A percentile compares a stretch with the other conserved stretches of the same genome.
Conservation (phyloP, 805 yeast genomes). For the Starmerella apicola region DNA sequence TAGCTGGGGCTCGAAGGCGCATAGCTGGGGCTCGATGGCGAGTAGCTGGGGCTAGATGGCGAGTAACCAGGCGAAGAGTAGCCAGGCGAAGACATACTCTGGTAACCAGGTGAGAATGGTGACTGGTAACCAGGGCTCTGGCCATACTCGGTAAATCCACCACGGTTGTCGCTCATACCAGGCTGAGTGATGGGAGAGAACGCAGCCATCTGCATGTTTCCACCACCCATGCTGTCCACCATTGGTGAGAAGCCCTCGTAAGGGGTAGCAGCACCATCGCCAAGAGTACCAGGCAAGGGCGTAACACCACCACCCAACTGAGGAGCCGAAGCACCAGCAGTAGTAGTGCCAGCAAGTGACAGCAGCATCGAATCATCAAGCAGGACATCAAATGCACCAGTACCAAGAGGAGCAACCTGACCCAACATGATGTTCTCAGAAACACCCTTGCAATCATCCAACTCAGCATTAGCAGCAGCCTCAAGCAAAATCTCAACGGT, state of each 20-base stretch:
- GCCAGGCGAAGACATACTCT: constrained; percentile 58
- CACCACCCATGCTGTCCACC: constrained; percentile 22
- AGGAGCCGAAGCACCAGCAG: constrained; percentile 26
- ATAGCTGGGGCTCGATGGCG: constrained; percentile 58
- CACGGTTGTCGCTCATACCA: constrained; percentile 66
- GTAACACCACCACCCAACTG: constrained; percentile 32
- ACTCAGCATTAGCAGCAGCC: constrained; percentile 96
- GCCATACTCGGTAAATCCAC: constrained; percentile 82
- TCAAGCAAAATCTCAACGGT: constrained; percentile 95
- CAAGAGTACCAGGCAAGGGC: constrained; percentile 20
- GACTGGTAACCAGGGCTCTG: constrained; percentile 26
- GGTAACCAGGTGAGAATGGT: constrained; percentile 39
- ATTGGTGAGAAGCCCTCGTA: constrained; percentile 56
- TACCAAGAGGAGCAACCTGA: constrained; percentile 97
- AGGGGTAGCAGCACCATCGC: constrained; percentile 83
- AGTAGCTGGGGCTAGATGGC: constrained; percentile 47
- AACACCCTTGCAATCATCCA: constrained; percentile 97
- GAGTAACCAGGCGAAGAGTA: constrained; percentile 60
- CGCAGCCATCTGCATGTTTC: constrained; percentile 46
- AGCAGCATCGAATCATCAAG: constrained; percentile 81
- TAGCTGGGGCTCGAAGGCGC: constrained; percentile 49
- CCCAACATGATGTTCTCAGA: constrained; percentile 96
- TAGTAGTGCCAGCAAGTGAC: constrained; percentile 33
- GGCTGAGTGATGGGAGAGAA: constrained; percentile 90
- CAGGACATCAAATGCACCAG: constrained; percentile 94